Base-by-base conservation (phyloP, 164 flowering plant genomes). In the Platanus orientalis region DNA sequence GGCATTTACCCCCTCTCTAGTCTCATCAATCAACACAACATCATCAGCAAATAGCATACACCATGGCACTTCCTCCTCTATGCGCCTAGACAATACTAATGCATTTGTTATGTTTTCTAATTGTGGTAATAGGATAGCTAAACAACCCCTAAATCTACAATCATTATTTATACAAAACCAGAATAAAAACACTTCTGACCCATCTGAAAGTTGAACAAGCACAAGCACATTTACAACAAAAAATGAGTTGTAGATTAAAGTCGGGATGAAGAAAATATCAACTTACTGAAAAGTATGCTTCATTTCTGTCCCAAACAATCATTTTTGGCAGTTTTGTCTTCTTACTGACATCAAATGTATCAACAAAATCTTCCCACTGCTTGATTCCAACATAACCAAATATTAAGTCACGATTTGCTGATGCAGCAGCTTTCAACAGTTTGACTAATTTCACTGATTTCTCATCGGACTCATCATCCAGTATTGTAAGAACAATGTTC, bases 231-330 rank as follows among this genome's bases (percentile, higher is more conserved):
- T 11, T 6, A 27, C 20, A 21, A 52, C 14, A 49, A 60, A 11
- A 24, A 34, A 5, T 16, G 1, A 39, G 42, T 56, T 60, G 6
- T 25, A 42, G 39, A 32, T 1, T 16, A 36, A 26, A 21, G 0
- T 54, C 16, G 19, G 32, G 20, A 23, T 57, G 26, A 53, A 14
- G n/a, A 34, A 34, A 49, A 29, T 16, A 61, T 39, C 7, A 53
- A 84, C 96, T 89, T 88, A 95, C 99, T 7, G 82, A 60, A 56
- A 64, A 60, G 65, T 90, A 95, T 36, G 84, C 87, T 66, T 88
- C 92, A 63, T 79, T 69, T 67, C 91, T 86, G 70, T 90, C 89
- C 99, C 99, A 95, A 58, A 95, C 81, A 54, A 95, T 58, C 90
- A 95, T 84, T 73, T 83, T 88, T 49, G 99, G 99, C 48, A 95